A percentile compares a stretch with the other conserved stretches of the same genome.
Evolutionary conservation across 345 rosid genomes (phyloP).

Genomic region (Eucalyptus paniculata): DNA sequence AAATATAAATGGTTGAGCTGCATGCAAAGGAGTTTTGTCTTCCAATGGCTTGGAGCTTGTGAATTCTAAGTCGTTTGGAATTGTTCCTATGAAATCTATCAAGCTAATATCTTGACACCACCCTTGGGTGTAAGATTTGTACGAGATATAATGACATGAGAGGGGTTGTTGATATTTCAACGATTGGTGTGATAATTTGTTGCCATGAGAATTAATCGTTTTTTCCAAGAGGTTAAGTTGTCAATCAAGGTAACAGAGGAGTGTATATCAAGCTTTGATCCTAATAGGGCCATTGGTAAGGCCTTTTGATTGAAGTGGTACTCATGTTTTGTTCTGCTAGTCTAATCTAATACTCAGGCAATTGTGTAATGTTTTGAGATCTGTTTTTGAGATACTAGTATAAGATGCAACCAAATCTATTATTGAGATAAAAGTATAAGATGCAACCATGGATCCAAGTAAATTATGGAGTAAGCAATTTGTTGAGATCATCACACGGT

Average conservation of each 20-base stretch:
- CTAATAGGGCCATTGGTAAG: not conserved
- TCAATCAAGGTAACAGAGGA: not conserved
- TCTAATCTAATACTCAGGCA: not conserved
- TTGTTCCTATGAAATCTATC: not conserved
- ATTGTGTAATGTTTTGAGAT: not conserved
- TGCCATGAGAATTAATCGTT: not conserved
- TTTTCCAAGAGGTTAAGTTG: not conserved
- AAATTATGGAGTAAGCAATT: not conserved
- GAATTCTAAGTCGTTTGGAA: not conserved
- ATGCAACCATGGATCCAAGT: not conserved
- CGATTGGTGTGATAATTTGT: not conserved
- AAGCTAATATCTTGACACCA: not conserved
- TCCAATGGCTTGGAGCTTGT: not conserved
- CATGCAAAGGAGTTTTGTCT: not conserved
- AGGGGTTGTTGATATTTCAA: not conserved
- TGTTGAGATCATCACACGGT: not conserved
- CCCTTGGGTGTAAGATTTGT: not conserved
- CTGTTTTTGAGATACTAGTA: not conserved
- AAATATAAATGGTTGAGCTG: not conserved
- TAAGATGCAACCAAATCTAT: not conserved
- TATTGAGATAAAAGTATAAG: not conserved
- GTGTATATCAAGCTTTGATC: not conserved
- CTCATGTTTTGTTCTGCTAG: not conserved
- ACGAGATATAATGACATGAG: not conserved
- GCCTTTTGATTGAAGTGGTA: not conserved